These are phyloP conservation scores for Nitzschia palea DNA, from an alignment of 108 stramenopile species.

Conservation along the genomic window DNA sequence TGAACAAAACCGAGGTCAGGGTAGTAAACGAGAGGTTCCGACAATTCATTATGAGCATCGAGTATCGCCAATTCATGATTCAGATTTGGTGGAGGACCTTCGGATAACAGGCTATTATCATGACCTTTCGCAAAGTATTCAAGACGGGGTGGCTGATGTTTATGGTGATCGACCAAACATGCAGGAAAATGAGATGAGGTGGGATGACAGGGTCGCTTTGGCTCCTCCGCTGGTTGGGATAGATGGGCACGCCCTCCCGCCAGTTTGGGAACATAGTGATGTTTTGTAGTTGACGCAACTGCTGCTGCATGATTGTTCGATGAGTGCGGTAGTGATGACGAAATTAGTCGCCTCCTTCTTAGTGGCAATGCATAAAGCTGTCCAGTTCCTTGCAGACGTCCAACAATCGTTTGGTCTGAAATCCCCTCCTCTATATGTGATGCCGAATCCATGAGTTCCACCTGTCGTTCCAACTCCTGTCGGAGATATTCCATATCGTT, in stretches of 20 bases:
- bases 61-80: neutral
- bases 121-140: conserved; percentile 1
- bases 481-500: conserved; percentile 40
- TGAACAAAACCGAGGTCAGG: conserved; percentile 31
- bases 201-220: conserved; percentile 20
- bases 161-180: conserved; percentile 24
- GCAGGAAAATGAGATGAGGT: conserved; percentile 29
- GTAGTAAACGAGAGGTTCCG: conserved; percentile 15
- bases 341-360: conserved; percentile 13
- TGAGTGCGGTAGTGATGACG: neutral
- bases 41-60: neutral
- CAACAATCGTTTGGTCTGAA: conserved; percentile 55
- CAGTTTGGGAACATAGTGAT: neutral
- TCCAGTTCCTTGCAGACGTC: conserved; percentile 54
- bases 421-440: neutral
- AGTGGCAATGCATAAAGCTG: conserved; percentile 80
- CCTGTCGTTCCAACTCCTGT: conserved; percentile 51
- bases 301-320: neutral
- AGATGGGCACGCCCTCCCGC: conserved; percentile 2
- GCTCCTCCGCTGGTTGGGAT: neutral
- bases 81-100: neutral
- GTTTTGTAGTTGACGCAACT: conserved; percentile 2
- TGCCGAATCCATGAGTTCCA: conserved; percentile 6
- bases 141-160: conserved; percentile 1
- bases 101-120: neutral